Evolutionary conservation across 345 rosid species (phyloP), one percentile per base, ranked within the genome.

Genomic region (Litchi chinensis): DNA sequence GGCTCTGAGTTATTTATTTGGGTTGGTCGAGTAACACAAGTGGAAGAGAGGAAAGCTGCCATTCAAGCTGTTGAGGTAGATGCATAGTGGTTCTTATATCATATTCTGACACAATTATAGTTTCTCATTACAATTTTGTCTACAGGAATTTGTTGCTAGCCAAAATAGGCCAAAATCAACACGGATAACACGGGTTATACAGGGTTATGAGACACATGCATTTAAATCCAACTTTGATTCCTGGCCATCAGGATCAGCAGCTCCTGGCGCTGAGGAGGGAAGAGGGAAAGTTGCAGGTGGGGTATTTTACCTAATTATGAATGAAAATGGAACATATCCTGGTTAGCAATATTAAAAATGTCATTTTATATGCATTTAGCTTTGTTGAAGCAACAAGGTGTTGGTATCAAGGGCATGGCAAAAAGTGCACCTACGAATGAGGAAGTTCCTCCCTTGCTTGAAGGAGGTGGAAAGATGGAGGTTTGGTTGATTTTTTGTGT

Each of bases 251-350:
- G 97, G 98, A 64, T 87, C 97, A 66, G 82, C 92, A 65, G 68
- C 93, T 79, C 91, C 96, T 71, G 95, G 88, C 83, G 84, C 87
- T 71, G 98, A 94, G 89, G 99, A 94, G 84, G 98, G 98, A 70
- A 94, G 99, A 83, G 99, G 99, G 77, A 97, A 94, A 93, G 98
- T 97, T 15, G 98, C 99, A 18, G 99, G 99, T 97, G 85, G 72
- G 57, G 41, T 28, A n/a, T 50, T 73, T 73, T 76, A 71, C 60
- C 70, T 60, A 57, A 11, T 78, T 76, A 68, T 56, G 65, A 65
- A 24, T 79, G 44, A 52, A 78, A 54, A 37, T 77, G 60, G 48
- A 65, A 21, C 74, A 62, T 64, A 26, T 71, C 57, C 24, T 59
- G 8, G 56, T 81, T 65, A 65, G 69, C 74, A 18, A 76, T 26